Base-by-base conservation (phyloP, 2,329 filamentous ascomycete species). In the Thelonectria rubi region DNA sequence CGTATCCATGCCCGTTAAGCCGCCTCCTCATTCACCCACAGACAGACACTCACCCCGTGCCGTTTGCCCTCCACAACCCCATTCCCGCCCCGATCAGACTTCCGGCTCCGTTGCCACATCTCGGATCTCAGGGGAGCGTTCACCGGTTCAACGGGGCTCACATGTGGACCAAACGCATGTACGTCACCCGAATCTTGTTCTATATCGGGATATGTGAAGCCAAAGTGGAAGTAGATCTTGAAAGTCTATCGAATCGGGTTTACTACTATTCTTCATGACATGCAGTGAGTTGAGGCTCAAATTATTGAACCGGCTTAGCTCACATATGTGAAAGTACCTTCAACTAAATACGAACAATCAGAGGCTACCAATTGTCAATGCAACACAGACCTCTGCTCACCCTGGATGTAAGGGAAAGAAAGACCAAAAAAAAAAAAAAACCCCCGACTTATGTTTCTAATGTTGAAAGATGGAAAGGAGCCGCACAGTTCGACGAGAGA, bases 141-240 rank as follows among this genome's bases (percentile, higher is more conserved):
- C 57, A 55, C 55, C 54, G 48, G 30, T 43, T 57, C 26, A 37
- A 50, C 47, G 67, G 62, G 50, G 54, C 39, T 53, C 30, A 42
- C 64, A 64, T 69, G 67, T 70, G 68, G 68, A 69, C 62, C 68
- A 60, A 40, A 55, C 64, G 51, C 40, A 60, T 69, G 17, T 62
- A 67, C 62, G 64, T 69, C 67, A 70, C 54, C 37, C 18, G 15
- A 20, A 63, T 50, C 55, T 62, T 56, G 54, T 55, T 63, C 50
- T 48, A 49, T 53, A 59, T 59, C 56, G 56, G 39, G 51, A 55
- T 49, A 24, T 30, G 20, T 17, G 34, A 55, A 37, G 43, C 30
- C 34, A 17, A 49, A 45, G 37, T 49, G 50, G 50, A 54, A 45
- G n/a, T 42, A 30, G 50, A 54, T 37, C 18, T 42, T 12, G 17